Base-by-base conservation (phyloP, 768 basidiomycete species). In the Daedaleopsis nitida region DNA sequence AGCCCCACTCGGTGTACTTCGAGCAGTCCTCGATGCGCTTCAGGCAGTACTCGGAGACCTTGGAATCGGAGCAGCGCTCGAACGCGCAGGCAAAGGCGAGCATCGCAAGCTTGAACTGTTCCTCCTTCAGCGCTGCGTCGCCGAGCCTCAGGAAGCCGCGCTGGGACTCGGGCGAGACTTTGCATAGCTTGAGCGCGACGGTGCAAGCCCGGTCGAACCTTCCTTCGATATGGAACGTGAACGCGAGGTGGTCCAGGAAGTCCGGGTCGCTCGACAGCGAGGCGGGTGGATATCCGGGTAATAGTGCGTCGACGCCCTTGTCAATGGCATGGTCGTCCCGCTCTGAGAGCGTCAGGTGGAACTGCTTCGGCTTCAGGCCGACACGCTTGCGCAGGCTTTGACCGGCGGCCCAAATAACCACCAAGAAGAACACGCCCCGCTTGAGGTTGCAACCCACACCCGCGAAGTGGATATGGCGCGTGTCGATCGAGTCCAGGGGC, bases 381-480 rank as follows among this genome's bases (percentile, higher is more conserved):
- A 81, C 71, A 39, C 74, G 73, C 66, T 80, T 84, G 3, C 84
- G 79, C 35, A 82, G 68, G 21, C 75, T 73, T 62, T 86, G 82
- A 7, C 81, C 84, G 12, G 78, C 77, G 27, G 81, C 81, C 83
- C 84, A 85, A 2, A 85, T 72, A n/a, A 85, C 71, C 10, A 83
- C 78, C 17, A 81, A 75, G 66, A 81, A 86, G 60, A 62, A 63
- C 70, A 76, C n/a, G 1, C 63, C 64, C 1, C 52, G 45, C 11
- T 64, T 57, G 16, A 52, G 42, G 42, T 59, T 42, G 5, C 66
- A 62, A 14, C 68, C 68, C 7, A 69, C 23, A 1, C 70, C 70
- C 16, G 66, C 27, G n/a, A 59, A 17, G 51, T 63, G 57, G 3
- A 70, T 38, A 35, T 55, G 62, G 19, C 44, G 65, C 14, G 61